A percentile compares a stretch with the other conserved stretches of the same genome.
Conservation (phyloP, 2,329 filamentous ascomycete species). For the Lasiodiplodia hormozganensis region DNA sequence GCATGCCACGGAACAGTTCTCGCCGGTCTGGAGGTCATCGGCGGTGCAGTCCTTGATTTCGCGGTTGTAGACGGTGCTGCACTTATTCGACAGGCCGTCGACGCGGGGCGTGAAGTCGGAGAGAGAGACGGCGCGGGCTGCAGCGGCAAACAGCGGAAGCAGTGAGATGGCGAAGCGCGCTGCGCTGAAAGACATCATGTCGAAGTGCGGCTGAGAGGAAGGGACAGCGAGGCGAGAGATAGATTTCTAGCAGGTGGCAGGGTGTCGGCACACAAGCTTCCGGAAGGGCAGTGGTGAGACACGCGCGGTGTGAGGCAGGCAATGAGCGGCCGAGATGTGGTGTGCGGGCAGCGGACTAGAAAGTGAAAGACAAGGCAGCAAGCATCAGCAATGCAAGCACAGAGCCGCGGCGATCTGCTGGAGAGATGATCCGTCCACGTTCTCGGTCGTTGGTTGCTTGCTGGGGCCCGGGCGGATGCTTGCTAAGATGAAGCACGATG, state of each 20-base stretch:
- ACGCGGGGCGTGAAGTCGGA: constrained; percentile 53
- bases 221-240: constrained; percentile 7
- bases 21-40: constrained; percentile 39
- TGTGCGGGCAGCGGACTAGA: constrained; percentile 10
- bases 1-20: constrained; percentile 45
- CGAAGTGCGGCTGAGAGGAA: background rate
- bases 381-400: constrained; percentile 17
- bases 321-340: constrained; percentile 18
- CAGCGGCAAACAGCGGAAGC: constrained; percentile 32
- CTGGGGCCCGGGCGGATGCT: constrained; percentile 5
- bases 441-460: constrained; percentile 13
- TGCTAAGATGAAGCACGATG: constrained; percentile 24
- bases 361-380: constrained; percentile 3
- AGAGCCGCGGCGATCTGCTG: constrained; percentile 11
- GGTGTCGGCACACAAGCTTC: constrained; percentile 7
- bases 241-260: background rate
- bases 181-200: constrained; percentile 23
- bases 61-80: constrained; percentile 50
- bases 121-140: constrained; percentile 49
- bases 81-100: constrained; percentile 47
- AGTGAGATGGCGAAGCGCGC: constrained; percentile 16
- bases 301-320: constrained; percentile 14
- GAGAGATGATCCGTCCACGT: constrained; percentile 8
- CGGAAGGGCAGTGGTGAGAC: constrained; percentile 22
- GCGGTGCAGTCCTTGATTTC: constrained; percentile 49